Conservation (phyloP, 2,329 filamentous ascomycete genomes). For the Seiridium unicorne region DNA sequence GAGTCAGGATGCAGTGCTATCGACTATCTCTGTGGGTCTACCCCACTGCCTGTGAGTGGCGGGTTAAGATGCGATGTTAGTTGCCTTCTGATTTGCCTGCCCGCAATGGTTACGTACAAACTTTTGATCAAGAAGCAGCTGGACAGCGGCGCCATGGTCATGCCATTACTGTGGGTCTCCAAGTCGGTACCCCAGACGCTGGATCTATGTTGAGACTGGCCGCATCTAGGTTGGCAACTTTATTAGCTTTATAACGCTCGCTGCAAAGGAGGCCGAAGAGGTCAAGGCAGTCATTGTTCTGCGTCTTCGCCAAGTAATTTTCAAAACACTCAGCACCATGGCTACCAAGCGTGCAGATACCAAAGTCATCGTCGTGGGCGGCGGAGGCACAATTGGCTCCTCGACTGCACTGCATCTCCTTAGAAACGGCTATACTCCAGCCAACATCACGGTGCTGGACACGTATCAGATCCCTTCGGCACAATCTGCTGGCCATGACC, state of each 20-base stretch:
- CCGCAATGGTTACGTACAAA: background rate
- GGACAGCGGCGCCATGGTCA: background rate
- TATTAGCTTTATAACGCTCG: conserved; percentile 1
- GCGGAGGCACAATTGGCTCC: conserved; percentile 44
- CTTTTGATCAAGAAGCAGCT: background rate
- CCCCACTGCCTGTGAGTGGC: background rate
- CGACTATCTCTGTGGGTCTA: background rate
- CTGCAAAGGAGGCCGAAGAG: background rate
- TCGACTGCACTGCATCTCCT: conserved; percentile 45
- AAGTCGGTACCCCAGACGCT: background rate
- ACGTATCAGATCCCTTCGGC: conserved; percentile 43
- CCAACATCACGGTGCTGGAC: conserved; percentile 45
- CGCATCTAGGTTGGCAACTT: conserved; percentile 12
- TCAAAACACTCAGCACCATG: conserved; percentile 15
- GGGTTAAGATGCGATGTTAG: background rate
- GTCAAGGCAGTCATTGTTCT: background rate
- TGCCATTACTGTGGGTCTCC: background rate
- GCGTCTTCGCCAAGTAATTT: background rate
- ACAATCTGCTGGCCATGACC: conserved; percentile 43
- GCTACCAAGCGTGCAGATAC: conserved; percentile 17
- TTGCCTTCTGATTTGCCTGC: background rate
- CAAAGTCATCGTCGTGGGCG: conserved; percentile 41
- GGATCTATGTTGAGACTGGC: background rate
- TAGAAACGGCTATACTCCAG: conserved; percentile 37
- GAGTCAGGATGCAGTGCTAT: background rate